Evolutionary conservation across 1,139 yeast species (phyloP).

Genomic region (Magnusiomyces clavatus): DNA sequence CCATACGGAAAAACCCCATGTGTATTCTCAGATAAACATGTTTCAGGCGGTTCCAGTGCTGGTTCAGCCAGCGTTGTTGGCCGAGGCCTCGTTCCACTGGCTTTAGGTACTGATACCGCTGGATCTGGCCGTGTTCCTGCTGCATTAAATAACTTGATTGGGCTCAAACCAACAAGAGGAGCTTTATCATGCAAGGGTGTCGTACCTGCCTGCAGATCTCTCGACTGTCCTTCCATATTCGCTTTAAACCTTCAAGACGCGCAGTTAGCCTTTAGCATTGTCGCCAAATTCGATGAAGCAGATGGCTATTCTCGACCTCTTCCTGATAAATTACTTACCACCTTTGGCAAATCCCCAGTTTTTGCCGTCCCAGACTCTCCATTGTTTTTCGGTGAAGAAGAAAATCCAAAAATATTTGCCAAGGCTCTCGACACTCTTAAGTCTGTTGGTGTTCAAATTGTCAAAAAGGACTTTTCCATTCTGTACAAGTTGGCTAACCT

Average conservation of each 20-base stretch:
- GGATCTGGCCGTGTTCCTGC: conserved; percentile 98
- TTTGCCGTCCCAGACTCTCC: conserved; percentile 70
- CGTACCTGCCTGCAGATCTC: conserved; percentile 93
- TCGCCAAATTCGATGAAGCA: conserved; percentile 66
- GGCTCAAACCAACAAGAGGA: conserved; percentile 89
- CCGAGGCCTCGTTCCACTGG: conserved; percentile 77
- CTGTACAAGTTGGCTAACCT: conserved; percentile 78
- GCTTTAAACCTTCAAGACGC: conserved; percentile 75
- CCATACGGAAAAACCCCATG: conserved; percentile 87
- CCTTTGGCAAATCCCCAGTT: conserved; percentile 51
- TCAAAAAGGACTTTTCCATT: conserved; percentile 61
- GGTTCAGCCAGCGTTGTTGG: conserved; percentile 93
- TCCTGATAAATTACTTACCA: conserved; percentile 56
- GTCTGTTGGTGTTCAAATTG: conserved; percentile 49
- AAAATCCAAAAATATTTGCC: conserved; percentile 62
- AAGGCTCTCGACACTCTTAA: conserved; percentile 53
- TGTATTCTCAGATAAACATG: conserved; percentile 67
- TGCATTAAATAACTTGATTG: conserved; percentile 83
- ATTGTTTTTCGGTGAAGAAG: conserved; percentile 72
- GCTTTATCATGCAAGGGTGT: conserved; percentile 79
- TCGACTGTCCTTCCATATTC: conserved; percentile 87
- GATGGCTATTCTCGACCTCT: conserved; percentile 76
- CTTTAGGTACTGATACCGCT: conserved; percentile 97
- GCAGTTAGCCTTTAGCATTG: conserved; percentile 58
- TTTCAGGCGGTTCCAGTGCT: conserved; percentile 90